Evolutionary conservation across 192 early-diverging fungal genomes (phyloP), one percentile per base, ranked within the genome.

Genomic region (Coemansia guatemalensis): DNA sequence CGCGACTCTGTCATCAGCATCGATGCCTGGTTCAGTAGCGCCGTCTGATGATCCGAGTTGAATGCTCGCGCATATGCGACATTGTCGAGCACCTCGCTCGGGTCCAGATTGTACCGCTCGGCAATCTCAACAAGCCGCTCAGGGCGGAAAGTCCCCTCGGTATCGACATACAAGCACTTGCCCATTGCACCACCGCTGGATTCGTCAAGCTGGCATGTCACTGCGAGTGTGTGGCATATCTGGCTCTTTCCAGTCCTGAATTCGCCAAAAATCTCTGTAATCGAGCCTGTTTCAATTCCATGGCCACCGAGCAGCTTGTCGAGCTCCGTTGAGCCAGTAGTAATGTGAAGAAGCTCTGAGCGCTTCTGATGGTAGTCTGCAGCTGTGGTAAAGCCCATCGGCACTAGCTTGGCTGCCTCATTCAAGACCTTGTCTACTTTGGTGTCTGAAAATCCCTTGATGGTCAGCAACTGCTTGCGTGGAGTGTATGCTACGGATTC

Each of bases 221-320:
- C 95, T 5, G 96, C 94, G 33, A 99, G 76, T 25, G 90, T 95
- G 60, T 99, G 96, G 73, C 96, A 97, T 12, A 99, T 63, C 69
- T 99, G 96, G 61, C 91, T 96, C 78, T 99, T 99, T 64, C 96
- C 96, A 6, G 96, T 99, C 53, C 96, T 80, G 68, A 99, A 99
- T 78, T 99, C 96, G 29, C 96, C 96, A 89, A 97, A 99, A 0
- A 99, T 82, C 72, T 99, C 96, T 22, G 96, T 99, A 32, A 99
- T 97, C 5, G 92, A 85, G 2, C 96, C 96, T 4, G 96, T 97
- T 65, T 99, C 96, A 49, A 99, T 89, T 17, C 96, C 96, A 18
- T 74, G 77, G 65, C 94, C 95, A 39, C 95, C 96, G 3, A 99
- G 79, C 21, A 96, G 72, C 68, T 91, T 92, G 83, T 99, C 94